Evolutionary conservation across 352 stramenopile genomes (phyloP), one percentile per base, ranked within the genome.

Genomic region (Pythium phragmitis): DNA sequence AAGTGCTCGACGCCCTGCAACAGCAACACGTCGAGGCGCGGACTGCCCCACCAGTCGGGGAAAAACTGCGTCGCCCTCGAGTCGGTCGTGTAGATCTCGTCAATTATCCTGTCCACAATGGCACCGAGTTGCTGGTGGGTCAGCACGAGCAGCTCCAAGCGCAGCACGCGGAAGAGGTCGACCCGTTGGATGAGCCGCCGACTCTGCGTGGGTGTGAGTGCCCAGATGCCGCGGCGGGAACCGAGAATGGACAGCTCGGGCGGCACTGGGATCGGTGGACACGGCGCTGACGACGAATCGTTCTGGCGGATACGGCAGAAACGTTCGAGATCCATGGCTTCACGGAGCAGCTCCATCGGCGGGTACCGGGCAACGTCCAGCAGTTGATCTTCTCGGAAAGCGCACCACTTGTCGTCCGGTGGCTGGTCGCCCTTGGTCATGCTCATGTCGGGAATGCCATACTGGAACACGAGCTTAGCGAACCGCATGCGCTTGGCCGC

Each of bases 1-100:
- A 88, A 92, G 61, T 79, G 91, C 57, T 95, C 87, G 19, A 95
- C 80, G 46, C 81, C 86, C 66, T 94, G 87, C 34, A 94, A 68
- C 55, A 96, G 68, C 57, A 92, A 47, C 60, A 92, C 88, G 45
- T 96, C 87, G 59, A 91, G 84, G 11, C 76, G 74, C 9, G 87
- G 87, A 28, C 74, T 83, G 53, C 62, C 80, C 87, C 87, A 96
- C 87, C 87, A 96, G 39, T 34, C 17, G 47, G 87, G 87, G 50
- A 81, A 91, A 13, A 76, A 53, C 21, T 57, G 52, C 2, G 54
- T 56, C 9, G 42, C 17, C 2, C 56, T 33, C 12, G 65, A 47
- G n/a, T 63, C 50, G 3, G 39, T 45, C 3, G 55, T 45, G 9
- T 41, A 60, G 12, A 84, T 57, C 8, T 70, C 72, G 49, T 59